These are phyloP conservation scores for Citrus trifoliata DNA, from an alignment of 345 rosid species.

Conservation along the genomic window DNA sequence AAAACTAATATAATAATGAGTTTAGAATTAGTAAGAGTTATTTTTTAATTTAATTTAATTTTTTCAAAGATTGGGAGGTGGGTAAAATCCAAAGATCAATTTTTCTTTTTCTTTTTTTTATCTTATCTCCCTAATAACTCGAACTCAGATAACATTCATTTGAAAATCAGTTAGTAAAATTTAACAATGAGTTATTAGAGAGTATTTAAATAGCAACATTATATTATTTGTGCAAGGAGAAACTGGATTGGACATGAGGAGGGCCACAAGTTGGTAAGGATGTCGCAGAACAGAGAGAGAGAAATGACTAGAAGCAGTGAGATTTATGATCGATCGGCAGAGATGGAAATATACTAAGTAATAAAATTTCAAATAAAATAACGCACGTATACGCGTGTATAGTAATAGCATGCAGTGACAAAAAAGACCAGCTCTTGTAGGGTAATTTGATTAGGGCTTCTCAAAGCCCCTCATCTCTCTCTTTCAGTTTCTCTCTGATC, in stretches of 20 bases:
- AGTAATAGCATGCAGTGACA: slow-evolving; percentile 2
- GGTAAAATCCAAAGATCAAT: too few relatives aligned
- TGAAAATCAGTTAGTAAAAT: too few relatives aligned
- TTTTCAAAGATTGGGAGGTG: too few relatives aligned
- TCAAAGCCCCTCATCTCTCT: slow-evolving; percentile 9
- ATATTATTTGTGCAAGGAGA: neutral
- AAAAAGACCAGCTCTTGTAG: slow-evolving; percentile 32
- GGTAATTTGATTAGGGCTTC: slow-evolving; percentile 26
- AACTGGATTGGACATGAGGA: slow-evolving; percentile 10
- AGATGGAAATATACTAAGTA: neutral
- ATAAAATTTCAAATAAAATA: neutral
- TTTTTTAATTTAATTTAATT: too few relatives aligned
- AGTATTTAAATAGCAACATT: neutral
- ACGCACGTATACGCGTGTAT: neutral
- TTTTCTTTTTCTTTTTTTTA: too few relatives aligned
- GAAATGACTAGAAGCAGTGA: neutral
- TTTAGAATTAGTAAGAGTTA: too few relatives aligned
- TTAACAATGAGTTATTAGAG: too few relatives aligned
- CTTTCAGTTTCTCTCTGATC: neutral
- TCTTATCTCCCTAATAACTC: too few relatives aligned
- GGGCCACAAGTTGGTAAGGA: slow-evolving; percentile 4
- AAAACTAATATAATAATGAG: too few relatives aligned
- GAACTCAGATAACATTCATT: too few relatives aligned
- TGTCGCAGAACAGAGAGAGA: neutral
- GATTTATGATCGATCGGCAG: neutral